Evolutionary conservation across 768 basidiomycete species (phyloP).

Genomic region (Guyanaporus albipodus): DNA sequence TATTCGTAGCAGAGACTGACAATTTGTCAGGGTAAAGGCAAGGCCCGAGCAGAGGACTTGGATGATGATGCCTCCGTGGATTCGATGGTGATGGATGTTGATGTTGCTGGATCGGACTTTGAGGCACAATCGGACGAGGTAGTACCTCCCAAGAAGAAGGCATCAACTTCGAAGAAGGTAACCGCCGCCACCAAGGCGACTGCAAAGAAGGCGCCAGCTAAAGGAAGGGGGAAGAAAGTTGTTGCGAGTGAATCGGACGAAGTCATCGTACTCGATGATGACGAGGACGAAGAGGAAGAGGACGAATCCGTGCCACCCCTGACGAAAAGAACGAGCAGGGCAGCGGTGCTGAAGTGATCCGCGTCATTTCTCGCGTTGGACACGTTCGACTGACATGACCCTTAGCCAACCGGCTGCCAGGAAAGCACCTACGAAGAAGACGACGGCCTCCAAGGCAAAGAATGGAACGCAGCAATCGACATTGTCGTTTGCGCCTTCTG

Average conservation of each 20-base stretch:
- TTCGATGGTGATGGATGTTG: slow-evolving; percentile 78
- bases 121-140: slow-evolving; percentile 42
- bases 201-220: slow-evolving; percentile 45
- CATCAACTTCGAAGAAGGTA: slow-evolving; percentile 32
- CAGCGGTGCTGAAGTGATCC: slow-evolving; percentile 60
- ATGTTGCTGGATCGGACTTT: slow-evolving; percentile 49
- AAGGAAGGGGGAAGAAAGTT: slow-evolving; percentile 53
- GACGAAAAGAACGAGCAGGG: slow-evolving; percentile 56
- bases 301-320: slow-evolving; percentile 42
- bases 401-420: slow-evolving; percentile 39
- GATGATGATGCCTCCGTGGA: slow-evolving; percentile 51
- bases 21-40: slow-evolving; percentile 46
- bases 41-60: slow-evolving; percentile 46
- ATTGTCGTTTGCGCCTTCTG: slow-evolving; percentile 60
- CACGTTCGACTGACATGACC: slow-evolving; percentile 17
- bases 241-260: slow-evolving; percentile 49
- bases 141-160: slow-evolving; percentile 43
- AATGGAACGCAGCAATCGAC: slow-evolving; percentile 38
- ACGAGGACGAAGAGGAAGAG: slow-evolving; percentile 51
- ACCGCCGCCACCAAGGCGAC: slow-evolving; percentile 31
- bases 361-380: slow-evolving; percentile 21
- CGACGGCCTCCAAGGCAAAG: slow-evolving; percentile 34
- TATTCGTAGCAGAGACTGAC: too few relatives aligned
- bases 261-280: slow-evolving; percentile 51
- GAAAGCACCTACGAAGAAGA: slow-evolving; percentile 52